Evolutionary conservation across 116 monocot genomes (phyloP).

Genomic region (Trichopus zeylanicus): DNA sequence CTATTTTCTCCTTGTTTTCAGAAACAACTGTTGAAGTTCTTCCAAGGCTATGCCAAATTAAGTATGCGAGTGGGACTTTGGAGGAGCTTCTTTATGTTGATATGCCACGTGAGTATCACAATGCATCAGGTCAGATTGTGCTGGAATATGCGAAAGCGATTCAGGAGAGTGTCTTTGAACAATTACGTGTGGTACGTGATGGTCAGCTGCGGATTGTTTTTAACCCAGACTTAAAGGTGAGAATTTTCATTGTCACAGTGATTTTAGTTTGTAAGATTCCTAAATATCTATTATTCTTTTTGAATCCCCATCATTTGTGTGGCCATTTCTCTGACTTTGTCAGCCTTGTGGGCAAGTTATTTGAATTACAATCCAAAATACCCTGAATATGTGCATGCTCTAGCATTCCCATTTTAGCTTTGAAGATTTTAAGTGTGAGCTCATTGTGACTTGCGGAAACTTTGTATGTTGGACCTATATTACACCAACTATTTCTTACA

Average conservation of each 20-base stretch:
- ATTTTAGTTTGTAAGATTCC: no score
- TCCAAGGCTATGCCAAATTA: constrained; percentile 91
- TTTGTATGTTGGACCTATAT: no score
- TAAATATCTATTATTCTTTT: no score
- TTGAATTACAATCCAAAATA: no score
- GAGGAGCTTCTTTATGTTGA: constrained; percentile 98
- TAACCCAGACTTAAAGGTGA: constrained; percentile 82
- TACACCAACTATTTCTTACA: no score
- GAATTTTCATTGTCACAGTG: neutral
- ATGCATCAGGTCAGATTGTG: constrained; percentile 85
- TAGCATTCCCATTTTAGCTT: no score
- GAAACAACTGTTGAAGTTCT: constrained; percentile 96
- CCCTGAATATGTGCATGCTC: no score
- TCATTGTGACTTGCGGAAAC: no score
- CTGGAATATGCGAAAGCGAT: constrained; percentile 96
- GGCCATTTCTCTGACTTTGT: no score
- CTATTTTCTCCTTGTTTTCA: constrained; percentile 19
- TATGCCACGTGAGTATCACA: constrained; percentile 93
- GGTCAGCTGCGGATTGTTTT: constrained; percentile 91
- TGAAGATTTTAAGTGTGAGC: no score
- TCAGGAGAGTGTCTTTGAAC: constrained; percentile 98
- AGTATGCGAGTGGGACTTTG: constrained; percentile 96
- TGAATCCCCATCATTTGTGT: no score
- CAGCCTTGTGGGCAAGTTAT: no score
- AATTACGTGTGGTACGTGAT: constrained; percentile 92